Conservation (phyloP, 2,329 filamentous ascomycete genomes). For the Colletotrichum sp. region DNA sequence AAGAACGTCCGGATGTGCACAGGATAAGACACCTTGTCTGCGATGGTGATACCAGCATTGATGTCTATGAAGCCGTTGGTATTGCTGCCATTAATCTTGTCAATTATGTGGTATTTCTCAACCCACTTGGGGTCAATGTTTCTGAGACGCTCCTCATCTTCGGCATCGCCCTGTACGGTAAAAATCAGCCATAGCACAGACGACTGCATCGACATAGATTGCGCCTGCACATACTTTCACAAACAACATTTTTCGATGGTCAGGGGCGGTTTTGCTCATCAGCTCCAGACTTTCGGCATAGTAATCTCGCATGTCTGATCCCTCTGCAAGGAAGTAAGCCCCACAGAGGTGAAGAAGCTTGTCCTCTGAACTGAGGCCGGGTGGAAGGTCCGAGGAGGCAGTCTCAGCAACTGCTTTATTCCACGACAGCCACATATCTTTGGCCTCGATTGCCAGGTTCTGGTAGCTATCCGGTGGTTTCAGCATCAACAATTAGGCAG, state of each 20-base stretch:
- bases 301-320: slow-evolving; percentile 10
- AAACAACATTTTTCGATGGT: neutral
- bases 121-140: slow-evolving; percentile 24
- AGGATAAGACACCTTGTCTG: slow-evolving; percentile 26
- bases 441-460: slow-evolving; percentile 31
- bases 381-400: slow-evolving; percentile 22
- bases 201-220: neutral
- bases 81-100: slow-evolving; percentile 25
- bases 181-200: neutral
- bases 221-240: neutral
- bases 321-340: slow-evolving; percentile 11
- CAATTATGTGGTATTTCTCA: slow-evolving; percentile 26
- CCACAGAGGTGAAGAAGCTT: slow-evolving; percentile 23
- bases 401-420: slow-evolving; percentile 22
- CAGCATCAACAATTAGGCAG: neutral
- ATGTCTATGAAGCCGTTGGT: slow-evolving; percentile 30
- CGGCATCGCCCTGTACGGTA: neutral
- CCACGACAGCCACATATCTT: slow-evolving; percentile 34
- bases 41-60: slow-evolving; percentile 27
- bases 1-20: neutral
- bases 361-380: slow-evolving; percentile 23
- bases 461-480: slow-evolving; percentile 11
- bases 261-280: neutral
- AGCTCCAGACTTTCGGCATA: slow-evolving; percentile 22
- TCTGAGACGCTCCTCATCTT: slow-evolving; percentile 13